phyloP scores from a whole-genome alignment of 1,139 yeast species.

The Candida frijolesensis region DNA sequence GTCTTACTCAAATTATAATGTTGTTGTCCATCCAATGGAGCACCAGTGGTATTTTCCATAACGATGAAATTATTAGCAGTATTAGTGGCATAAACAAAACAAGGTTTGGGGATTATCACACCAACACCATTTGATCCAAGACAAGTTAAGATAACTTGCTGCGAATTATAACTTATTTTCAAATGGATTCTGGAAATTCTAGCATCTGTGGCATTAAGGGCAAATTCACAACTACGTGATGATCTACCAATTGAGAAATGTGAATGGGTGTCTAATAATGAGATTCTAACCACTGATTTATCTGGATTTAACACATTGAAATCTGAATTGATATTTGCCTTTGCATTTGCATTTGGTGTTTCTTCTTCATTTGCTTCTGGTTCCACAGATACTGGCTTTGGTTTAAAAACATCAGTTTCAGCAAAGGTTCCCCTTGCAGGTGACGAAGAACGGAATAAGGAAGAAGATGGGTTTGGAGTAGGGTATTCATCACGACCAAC shows the following conservation, averaged over 20 bases:
- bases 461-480: constrained; percentile 60
- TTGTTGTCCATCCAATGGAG: constrained; percentile 19
- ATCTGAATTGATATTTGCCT: constrained; percentile 28
- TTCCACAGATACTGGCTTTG: not conserved
- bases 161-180: constrained; percentile 22
- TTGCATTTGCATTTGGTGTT: not conserved
- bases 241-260: constrained; percentile 61
- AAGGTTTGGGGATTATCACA: constrained; percentile 57
- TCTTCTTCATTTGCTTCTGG: not conserved
- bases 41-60: constrained; percentile 31
- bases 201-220: constrained; percentile 55
- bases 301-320: constrained; percentile 46
- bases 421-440: constrained; percentile 26
- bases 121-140: constrained; percentile 73
- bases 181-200: constrained; percentile 73
- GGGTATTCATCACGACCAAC: constrained; percentile 39
- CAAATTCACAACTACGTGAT: constrained; percentile 60
- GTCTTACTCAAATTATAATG: constrained; percentile 29
- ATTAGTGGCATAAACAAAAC: constrained; percentile 33
- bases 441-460: constrained; percentile 49
- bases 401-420: not conserved
- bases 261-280: constrained; percentile 26
- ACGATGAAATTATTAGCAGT: constrained; percentile 32
- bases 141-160: constrained; percentile 49
- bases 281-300: constrained; percentile 38